Evolutionary conservation across 495 filamentous ascomycete genomes (phyloP), one percentile per base, ranked within the genome.

Genomic region (Neurospora africana): DNA sequence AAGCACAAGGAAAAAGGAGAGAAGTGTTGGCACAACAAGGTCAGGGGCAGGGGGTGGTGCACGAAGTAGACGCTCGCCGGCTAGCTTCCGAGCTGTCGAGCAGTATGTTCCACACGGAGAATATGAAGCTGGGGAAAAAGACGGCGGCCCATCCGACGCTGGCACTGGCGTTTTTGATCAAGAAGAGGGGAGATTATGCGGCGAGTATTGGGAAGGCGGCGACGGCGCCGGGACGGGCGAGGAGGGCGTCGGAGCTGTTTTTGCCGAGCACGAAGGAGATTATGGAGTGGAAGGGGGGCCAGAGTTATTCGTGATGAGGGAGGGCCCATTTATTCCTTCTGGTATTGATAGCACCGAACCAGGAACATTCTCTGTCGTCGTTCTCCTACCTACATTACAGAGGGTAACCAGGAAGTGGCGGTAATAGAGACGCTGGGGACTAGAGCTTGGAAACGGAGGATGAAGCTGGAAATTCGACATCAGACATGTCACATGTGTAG

Each of bases 201-300:
- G 33, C 30, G 5, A 68, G 43, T 35, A 41, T 80, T 27, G 68
- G 58, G 5, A 44, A 30, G 23, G 47, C 21, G 15, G 13, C 53
- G 6, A 35, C 21, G 27, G 17, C n/a, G 33, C 44, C 61, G 35
- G 68, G 44, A 58, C 41, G 9, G 17, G 30, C 30, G 0, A 73
- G 68, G 74, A 71, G 71, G 43, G 75, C 70, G 1, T 71, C 72
- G 3, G 71, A 72, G 35, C 35, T 74, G 61, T 80, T 79, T 13
- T 68, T 79, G 74, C 78, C 78, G 15, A 78, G 68, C 10, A 79
- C 78, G 15, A 75, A 69, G 76, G 78, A 80, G 75, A 79, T 80
- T 6, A 69, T 79, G 78, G 76, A 76, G 72, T 80, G 78, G 78
- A 80, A 75, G 75, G 75, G 74, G 15, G 65, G 70, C n/a, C 4